These are phyloP conservation scores for Dothistroma septosporum DNA, from an alignment of 2,329 filamentous ascomycete species.

Conservation along the genomic window DNA sequence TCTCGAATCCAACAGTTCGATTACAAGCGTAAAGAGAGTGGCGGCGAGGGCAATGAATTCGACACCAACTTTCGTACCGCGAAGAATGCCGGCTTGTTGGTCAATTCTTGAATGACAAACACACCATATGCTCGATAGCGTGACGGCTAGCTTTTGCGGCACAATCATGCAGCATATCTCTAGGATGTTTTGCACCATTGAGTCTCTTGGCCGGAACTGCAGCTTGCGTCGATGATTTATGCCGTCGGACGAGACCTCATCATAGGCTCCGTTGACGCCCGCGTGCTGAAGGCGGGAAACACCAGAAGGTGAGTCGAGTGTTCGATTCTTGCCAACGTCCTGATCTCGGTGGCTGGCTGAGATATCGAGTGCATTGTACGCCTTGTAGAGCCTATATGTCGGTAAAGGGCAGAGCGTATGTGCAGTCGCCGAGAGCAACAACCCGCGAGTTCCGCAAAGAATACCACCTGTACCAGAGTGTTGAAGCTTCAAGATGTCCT, in stretches of 20 bases:
- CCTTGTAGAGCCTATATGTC: conserved; percentile 21
- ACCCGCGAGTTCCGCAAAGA: conserved; percentile 21
- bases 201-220: conserved; percentile 25
- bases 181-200: conserved; percentile 24
- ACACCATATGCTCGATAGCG: conserved; percentile 31
- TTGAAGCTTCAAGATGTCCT: conserved; percentile 25
- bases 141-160: conserved; percentile 21
- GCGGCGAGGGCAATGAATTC: conserved; percentile 41
- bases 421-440: conserved; percentile 26
- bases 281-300: conserved; percentile 17
- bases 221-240: conserved; percentile 30
- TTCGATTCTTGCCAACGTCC: conserved; percentile 31
- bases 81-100: conserved; percentile 10
- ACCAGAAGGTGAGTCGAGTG: conserved; percentile 15
- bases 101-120: conserved; percentile 23
- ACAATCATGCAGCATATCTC: conserved; percentile 29
- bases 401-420: conserved; percentile 23
- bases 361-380: conserved; percentile 19
- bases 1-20: conserved; percentile 29
- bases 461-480: conserved; percentile 20
- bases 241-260: conserved; percentile 26
- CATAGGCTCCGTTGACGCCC: conserved; percentile 23
- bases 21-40: conserved; percentile 38
- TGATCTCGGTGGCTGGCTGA: conserved; percentile 5
- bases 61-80: conserved; percentile 13